Conservation (phyloP, 805 yeast species). For the Ogataea pini region DNA sequence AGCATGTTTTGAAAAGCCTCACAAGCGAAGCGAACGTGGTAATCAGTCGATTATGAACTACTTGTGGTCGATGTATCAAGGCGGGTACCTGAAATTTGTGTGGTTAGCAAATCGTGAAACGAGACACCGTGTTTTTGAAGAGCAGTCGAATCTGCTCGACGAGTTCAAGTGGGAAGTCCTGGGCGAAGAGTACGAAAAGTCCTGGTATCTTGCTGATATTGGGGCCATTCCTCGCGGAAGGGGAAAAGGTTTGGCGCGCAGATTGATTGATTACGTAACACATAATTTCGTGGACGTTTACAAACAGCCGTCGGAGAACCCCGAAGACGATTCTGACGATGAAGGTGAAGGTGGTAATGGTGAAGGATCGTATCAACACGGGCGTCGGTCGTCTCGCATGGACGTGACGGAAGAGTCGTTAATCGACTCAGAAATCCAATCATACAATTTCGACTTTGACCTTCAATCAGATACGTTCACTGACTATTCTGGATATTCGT, state of each 20-base stretch:
- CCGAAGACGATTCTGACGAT: slow-evolving; percentile 20
- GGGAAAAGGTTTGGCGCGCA: slow-evolving; percentile 59
- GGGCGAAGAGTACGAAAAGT: slow-evolving; percentile 38
- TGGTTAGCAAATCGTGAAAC: slow-evolving; percentile 44
- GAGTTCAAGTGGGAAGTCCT: slow-evolving; percentile 46
- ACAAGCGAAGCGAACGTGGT: slow-evolving; percentile 15
- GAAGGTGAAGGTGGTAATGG: slow-evolving; percentile 24
- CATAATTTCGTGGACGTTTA: slow-evolving; percentile 43
- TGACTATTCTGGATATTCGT: slow-evolving; percentile 37
- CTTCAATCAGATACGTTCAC: slow-evolving; percentile 36
- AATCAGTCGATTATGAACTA: slow-evolving; percentile 34
- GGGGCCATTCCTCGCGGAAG: slow-evolving; percentile 59
- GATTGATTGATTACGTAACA: slow-evolving; percentile 50
- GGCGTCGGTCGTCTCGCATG: slow-evolving; percentile 13
- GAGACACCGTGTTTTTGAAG: slow-evolving; percentile 50
- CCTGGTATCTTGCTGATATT: slow-evolving; percentile 61
- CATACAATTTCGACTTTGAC: slow-evolving; percentile 36
- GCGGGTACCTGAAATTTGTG: slow-evolving; percentile 35
- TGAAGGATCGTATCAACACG: slow-evolving; percentile 8
- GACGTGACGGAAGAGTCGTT: slow-evolving; percentile 30
- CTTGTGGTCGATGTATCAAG: slow-evolving; percentile 36
- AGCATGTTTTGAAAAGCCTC: slow-evolving; percentile 48
- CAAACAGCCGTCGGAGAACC: slow-evolving; percentile 18
- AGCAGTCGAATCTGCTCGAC: slow-evolving; percentile 48
- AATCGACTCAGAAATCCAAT: slow-evolving; percentile 36